Base-by-base conservation (phyloP, 1,284 basidiomycete genomes). In the Ceratobasidium sp. region DNA sequence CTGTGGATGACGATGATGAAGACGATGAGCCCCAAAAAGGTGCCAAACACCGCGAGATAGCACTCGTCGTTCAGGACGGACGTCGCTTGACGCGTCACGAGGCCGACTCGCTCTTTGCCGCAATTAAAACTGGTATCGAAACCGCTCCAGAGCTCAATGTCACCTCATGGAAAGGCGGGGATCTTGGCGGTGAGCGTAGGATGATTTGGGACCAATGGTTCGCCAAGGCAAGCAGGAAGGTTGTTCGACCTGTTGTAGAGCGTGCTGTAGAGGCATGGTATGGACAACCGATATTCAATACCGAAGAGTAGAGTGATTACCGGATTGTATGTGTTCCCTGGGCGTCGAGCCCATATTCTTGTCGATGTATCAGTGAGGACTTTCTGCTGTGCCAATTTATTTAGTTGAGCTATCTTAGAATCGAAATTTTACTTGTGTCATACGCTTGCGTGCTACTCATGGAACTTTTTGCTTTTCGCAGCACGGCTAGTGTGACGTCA, bases 1-100 rank as follows among this genome's bases (percentile, higher is more conserved):
- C 86, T 85, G 72, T 88, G 85, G 78, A 90, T 90, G 67, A 88
- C 89, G 71, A 82, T 78, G 68, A 69, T 34, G 20, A 53, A 1
- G 69, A 70, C 32, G 52, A 56, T 15, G 62, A 70, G 4, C 13
- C 40, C 0, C 25, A 32, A 31, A 54, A 54, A 52, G 60, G 60
- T 10, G 27, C 25, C 49, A 64, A 64, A 47, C 60, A 47, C 31
- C 60, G 60, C 20, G 60, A 64, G n/a, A 64, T 64, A 40, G 60
- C 60, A 1, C 25, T 64, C 20, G 60, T 64, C 5, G 60, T 64
- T 0, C 60, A 64, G 25, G 47, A 64, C 15, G 60, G 60, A 13
- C 60, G 60, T 1, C 60, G 60, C n/a, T 27, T 64, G 13, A 50
- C 60, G 15, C 47, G 47, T 2, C 29, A 17, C 12, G 49, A 52